A percentile compares a stretch with the other conserved stretches of the same genome.
Evolutionary conservation across 2,329 filamentous ascomycete species (phyloP).

Genomic region (Fusarium sp.): DNA sequence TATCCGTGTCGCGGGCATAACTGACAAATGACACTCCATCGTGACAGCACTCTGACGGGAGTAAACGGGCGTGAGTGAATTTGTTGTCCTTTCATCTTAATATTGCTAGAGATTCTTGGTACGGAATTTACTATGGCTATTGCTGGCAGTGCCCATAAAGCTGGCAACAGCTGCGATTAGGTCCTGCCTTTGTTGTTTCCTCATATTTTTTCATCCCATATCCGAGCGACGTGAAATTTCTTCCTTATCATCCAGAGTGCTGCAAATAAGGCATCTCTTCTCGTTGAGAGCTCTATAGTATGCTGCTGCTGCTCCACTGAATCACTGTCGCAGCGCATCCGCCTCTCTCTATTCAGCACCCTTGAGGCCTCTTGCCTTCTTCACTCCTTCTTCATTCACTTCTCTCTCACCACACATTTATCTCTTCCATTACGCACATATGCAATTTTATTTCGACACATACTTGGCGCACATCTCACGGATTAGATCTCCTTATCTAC

Average conservation of each 20-base stretch:
- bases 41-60: neutral
- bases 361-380: neutral
- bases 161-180: conserved; percentile 1
- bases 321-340: conserved; percentile 17
- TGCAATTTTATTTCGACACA: neutral
- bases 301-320: conserved; percentile 4
- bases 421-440: neutral
- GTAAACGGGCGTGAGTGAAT: neutral
- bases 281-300: neutral
- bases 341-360: neutral
- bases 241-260: neutral
- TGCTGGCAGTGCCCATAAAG: neutral
- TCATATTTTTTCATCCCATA: neutral
- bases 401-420: neutral
- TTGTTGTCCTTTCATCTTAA: neutral
- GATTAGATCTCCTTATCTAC: neutral
- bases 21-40: neutral
- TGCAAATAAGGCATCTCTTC: neutral
- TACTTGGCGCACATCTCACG: neutral
- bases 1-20: neutral
- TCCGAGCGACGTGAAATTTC: neutral
- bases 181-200: neutral
- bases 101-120: neutral
- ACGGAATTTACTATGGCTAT: neutral
- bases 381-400: neutral